Conservation (phyloP, 352 stramenopile species). For the Phytophthora hibernalis region DNA sequence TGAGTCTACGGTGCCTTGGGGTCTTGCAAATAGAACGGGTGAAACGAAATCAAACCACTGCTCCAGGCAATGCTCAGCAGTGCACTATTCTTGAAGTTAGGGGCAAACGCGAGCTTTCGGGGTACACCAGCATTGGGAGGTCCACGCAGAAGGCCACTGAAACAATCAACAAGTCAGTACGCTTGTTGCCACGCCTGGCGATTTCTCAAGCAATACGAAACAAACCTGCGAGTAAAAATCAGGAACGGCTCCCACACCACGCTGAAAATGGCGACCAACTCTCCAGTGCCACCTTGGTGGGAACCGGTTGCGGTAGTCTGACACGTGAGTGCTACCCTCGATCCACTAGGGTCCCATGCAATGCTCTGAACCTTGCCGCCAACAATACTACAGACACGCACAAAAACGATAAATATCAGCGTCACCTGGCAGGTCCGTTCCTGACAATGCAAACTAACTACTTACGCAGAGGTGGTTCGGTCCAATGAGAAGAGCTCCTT, state of each 20-base stretch:
- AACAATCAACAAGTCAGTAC: background rate
- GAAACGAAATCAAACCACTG: slow-evolving; percentile 79
- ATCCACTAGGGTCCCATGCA: slow-evolving; percentile 75
- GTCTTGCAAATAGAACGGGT: slow-evolving; percentile 80
- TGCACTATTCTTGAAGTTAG: slow-evolving; percentile 72
- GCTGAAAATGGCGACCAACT: slow-evolving; percentile 76
- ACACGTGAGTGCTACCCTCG: slow-evolving; percentile 74
- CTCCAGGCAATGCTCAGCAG: slow-evolving; percentile 81
- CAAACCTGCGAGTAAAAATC: slow-evolving; percentile 74
- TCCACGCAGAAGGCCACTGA: slow-evolving; percentile 64
- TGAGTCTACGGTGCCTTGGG: slow-evolving; percentile 33
- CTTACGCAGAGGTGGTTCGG: slow-evolving; percentile 65
- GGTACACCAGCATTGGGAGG: slow-evolving; percentile 67
- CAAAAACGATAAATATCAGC: background rate
- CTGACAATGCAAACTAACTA: background rate
- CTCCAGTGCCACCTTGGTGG: slow-evolving; percentile 41
- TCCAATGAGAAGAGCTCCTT: slow-evolving; percentile 69
- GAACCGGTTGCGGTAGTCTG: slow-evolving; percentile 23
- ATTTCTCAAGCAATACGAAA: background rate
- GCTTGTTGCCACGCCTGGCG: background rate
- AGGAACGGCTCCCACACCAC: slow-evolving; percentile 77
- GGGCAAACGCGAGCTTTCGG: slow-evolving; percentile 64
- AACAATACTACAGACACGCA: slow-evolving; percentile 48
- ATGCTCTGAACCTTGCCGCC: slow-evolving; percentile 66
- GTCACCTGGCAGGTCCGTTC: background rate